Percentiles rank a stretch among this genome's conserved stretches.
Evolutionary conservation across 768 basidiomycete species (phyloP).

Genomic region (Mrakia gelida): DNA sequence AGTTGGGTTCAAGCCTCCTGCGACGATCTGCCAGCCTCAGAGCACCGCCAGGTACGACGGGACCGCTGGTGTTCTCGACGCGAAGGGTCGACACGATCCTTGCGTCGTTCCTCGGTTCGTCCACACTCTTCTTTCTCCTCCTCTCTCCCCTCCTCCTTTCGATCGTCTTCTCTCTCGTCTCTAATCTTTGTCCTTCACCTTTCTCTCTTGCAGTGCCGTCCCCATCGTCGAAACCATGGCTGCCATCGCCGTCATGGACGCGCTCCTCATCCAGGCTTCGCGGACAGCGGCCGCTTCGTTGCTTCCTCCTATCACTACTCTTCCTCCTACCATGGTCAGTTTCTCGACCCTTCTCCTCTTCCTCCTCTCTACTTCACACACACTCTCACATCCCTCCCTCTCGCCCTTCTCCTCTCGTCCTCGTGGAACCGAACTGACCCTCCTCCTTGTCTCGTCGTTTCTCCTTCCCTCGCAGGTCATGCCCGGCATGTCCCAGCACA

Average conservation of each 20-base stretch:
- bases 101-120: conserved; percentile 78
- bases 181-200: background rate
- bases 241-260: conserved; percentile 86
- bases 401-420: background rate
- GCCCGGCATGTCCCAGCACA: conserved; percentile 30
- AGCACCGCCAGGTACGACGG: conserved; percentile 90
- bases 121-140: background rate
- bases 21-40: conserved; percentile 91
- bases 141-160: background rate
- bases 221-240: conserved; percentile 99
- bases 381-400: background rate
- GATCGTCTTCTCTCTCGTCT: background rate
- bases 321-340: conserved; percentile 31
- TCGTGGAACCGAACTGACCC: background rate
- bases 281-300: conserved; percentile 24
- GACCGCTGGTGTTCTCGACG: conserved; percentile 76
- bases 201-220: conserved; percentile 57
- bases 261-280: conserved; percentile 29
- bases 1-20: conserved; percentile 95
- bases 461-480: conserved; percentile 19
- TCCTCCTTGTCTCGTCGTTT: background rate
- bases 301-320: conserved; percentile 30
- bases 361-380: background rate
- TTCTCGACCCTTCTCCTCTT: background rate
- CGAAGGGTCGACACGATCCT: conserved; percentile 91